These are phyloP conservation scores for Cytospora mali DNA, from an alignment of 2,329 filamentous ascomycete genomes.

Conservation along the genomic window DNA sequence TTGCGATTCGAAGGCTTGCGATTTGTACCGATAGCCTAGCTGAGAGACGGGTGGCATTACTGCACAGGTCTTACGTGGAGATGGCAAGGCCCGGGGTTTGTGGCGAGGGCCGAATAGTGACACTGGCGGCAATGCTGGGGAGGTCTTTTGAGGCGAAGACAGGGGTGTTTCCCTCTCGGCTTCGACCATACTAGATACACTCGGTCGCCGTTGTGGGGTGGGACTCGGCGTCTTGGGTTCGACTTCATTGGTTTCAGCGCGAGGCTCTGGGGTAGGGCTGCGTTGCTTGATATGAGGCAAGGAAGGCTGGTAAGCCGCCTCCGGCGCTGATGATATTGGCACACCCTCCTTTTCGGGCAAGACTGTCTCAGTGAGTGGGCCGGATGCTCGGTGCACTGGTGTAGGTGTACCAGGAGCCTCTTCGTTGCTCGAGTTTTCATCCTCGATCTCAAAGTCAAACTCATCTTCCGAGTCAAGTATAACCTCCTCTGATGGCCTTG, in stretches of 20 bases:
- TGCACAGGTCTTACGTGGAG: conserved; percentile 23
- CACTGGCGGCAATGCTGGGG: conserved; percentile 24
- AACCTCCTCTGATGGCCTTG: conserved; percentile 35
- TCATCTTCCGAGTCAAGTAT: conserved; percentile 57
- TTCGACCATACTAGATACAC: conserved; percentile 21
- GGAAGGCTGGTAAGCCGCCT: not conserved
- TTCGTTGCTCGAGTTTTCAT: conserved; percentile 26
- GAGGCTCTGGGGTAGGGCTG: conserved; percentile 13
- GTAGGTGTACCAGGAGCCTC: conserved; percentile 32
- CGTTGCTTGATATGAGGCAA: conserved; percentile 1
- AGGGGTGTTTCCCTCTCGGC: conserved; percentile 29
- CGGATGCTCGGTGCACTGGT: conserved; percentile 27
- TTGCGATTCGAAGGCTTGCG: conserved; percentile 49
- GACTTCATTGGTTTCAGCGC: conserved; percentile 18
- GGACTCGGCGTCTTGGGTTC: conserved; percentile 26
- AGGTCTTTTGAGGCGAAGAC: conserved; percentile 30
- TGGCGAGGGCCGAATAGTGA: conserved; percentile 32
- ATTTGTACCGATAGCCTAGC: conserved; percentile 36
- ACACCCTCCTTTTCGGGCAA: not conserved
- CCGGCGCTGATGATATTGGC: not conserved
- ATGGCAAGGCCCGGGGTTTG: conserved; percentile 37
- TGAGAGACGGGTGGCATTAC: conserved; percentile 29
- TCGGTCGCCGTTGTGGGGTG: conserved; percentile 15
- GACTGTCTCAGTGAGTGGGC: not conserved
- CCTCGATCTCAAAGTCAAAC: conserved; percentile 37